phyloP scores from a whole-genome alignment of 257 asterid species.

The Solanum okadae region DNA sequence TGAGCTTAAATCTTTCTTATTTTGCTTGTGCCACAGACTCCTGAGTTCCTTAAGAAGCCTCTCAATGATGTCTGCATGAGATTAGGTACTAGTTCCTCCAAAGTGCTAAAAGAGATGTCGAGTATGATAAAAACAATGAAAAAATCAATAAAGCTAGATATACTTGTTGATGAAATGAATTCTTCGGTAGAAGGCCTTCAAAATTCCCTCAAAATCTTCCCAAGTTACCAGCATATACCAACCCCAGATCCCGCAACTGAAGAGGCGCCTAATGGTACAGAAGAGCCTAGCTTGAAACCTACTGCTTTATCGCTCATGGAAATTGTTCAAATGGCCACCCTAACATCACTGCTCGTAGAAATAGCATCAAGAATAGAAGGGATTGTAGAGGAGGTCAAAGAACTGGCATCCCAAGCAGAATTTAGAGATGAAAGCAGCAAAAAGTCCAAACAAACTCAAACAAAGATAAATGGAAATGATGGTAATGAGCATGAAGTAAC shows the following conservation, averaged over 20 bases:
- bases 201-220: slow-evolving; percentile 31
- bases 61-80: slow-evolving; percentile 34
- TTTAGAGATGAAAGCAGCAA: slow-evolving; percentile 31
- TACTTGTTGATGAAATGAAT: slow-evolving; percentile 46
- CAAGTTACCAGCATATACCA: slow-evolving; percentile 19
- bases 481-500: slow-evolving; percentile 20
- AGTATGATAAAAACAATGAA: slow-evolving; percentile 30
- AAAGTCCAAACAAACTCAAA: slow-evolving; percentile 15
- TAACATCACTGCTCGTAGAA: slow-evolving; percentile 53
- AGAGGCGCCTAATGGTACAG: not conserved
- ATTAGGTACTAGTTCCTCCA: slow-evolving; percentile 32
- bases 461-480: not conserved
- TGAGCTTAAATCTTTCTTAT: not conserved
- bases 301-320: slow-evolving; percentile 25
- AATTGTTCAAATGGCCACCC: slow-evolving; percentile 44
- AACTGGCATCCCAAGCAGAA: slow-evolving; percentile 45
- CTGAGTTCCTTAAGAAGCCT: slow-evolving; percentile 45
- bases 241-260: not conserved
- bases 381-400: slow-evolving; percentile 33
- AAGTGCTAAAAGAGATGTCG: slow-evolving; percentile 44
- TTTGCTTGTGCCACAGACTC: slow-evolving; percentile 23
- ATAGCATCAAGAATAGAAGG: slow-evolving; percentile 51
- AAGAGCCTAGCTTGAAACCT: slow-evolving; percentile 7
- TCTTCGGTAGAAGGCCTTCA: slow-evolving; percentile 47
- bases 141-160: slow-evolving; percentile 38